Base-by-base conservation (phyloP, 2,329 filamentous ascomycete species). In the Leptoxyphium fumago region DNA sequence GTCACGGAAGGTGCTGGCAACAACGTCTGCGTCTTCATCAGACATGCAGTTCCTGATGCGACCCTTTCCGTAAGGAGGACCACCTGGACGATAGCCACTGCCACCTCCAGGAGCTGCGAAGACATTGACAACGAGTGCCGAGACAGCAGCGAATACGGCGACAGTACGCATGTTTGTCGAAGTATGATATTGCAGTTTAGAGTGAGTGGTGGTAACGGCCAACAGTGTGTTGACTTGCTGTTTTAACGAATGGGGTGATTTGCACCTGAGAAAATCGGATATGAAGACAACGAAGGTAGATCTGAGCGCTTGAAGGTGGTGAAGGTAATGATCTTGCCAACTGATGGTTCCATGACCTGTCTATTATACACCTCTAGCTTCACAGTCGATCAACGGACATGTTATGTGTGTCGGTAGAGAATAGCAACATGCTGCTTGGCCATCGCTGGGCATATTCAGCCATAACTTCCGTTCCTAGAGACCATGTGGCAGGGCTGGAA, bases 1-100 rank as follows among this genome's bases (percentile, higher is more conserved):
- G 42, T 52, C 47, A 36, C 53, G 55, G 51, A 59, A 59, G 48
- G 53, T 52, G 14, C 51, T 52, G 29, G 51, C 55, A 29, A 52
- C 52, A 15, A 49, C 45, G 4, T 46, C 43, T 14, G 51, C 53
- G 39, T 59, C 52, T 30, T 47, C 40, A 11, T 50, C 47, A 29
- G 45, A 53, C 42, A 58, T 40, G 47, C 56, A 58, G 40, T 42
- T 40, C 10, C 43, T 43, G 7, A 44, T 38, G 40, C 45, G 41
- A 17, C 39, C 43, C 15, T 45, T 46, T 36, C 40, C 41, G 32
- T 38, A 13, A 13, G 32, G 32, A 13, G 44, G 41, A 43, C 29
- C 40, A 39, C 41, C 42, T 21, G 40, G 42, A 36, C 43, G 41
- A 21, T 45, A 36, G 32, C 32, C 11, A 36, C 32, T 36, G 32